Base-by-base conservation (phyloP, 2,329 filamentous ascomycete species). In the Colletotrichum sp. region DNA sequence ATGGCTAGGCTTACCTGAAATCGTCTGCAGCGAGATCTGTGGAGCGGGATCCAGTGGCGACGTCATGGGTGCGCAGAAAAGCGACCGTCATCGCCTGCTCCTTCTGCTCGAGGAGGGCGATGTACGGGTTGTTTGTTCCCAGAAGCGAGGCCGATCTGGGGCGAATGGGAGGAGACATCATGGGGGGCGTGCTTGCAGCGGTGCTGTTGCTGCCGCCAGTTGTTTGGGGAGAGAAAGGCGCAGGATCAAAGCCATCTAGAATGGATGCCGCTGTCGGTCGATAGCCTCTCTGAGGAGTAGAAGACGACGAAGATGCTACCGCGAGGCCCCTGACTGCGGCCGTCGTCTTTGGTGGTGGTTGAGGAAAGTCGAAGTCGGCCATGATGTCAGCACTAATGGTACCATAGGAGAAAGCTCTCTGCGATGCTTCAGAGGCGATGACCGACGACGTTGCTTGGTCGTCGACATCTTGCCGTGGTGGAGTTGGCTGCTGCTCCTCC, bases 21-120 rank as follows among this genome's bases (percentile, higher is more conserved):
- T 83, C 81, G 80, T 83, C 81, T 77, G 81, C 79, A 74, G 77
- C 72, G 34, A 81, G 74, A 72, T 79, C 78, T 32, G 68, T 75
- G 6, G 66, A 66, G 5, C 75, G 71, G 5, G 71, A 67, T 1
- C 72, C 66, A 32, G 57, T 52, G 39, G 73, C 78, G 34, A 79
- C 78, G 57, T 81, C 81, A 26, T 81, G 77, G 49, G 75, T 82
- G 32, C 80, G 81, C n/a, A 83, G 78, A 68, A 81, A 83, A 57
- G 80, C 80, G 36, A 79, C 74, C 32, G 80, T 80, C 81, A 84
- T 82, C 71, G 80, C 80, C 66, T 81, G 76, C 39, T 84, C 82
- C 39, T 80, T 81, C 70, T 81, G 79, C 76, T 84, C 81, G 66
- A 83, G 79, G 49, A 82, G 76, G 65, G 78, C 76, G 57, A 81